Base-by-base conservation (phyloP, 768 basidiomycete species). In the Leccinum arenicola region DNA sequence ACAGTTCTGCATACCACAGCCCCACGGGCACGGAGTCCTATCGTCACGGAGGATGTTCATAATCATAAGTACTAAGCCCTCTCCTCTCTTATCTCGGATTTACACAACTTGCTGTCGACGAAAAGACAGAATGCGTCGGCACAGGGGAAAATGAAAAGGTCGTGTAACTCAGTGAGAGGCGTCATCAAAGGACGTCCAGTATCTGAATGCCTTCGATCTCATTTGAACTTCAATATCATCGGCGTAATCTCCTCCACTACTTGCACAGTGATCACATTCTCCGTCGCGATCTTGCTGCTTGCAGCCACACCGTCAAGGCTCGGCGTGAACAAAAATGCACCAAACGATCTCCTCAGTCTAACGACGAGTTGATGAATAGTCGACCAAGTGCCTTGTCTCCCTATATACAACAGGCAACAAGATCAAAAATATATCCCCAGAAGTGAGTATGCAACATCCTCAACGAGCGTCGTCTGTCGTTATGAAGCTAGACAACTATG, bases 381-480 rank as follows among this genome's bases (percentile, higher is more conserved):
- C 47, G 49, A 14, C 62, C 62, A 1, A 63, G 50, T 3, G 52
- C 48, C 15, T 36, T 35, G 33, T 52, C 11, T 61, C 62, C 4
- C 62, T 54, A 27, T 63, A 61, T 19, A 60, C 38, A 1, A 55
- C 19, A 6, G 59, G 56, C 29, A 61, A 43, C n/a, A 49, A 48
- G 6, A 47, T 9, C 9, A 53, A 57, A 19, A 57, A 63, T 5
- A 63, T 5, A 61, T 52, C 8, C 53, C 55, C 4, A 57, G 56
- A 10, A 63, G 47, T 5, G 56, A 60, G 29, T 63, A 63, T 1
- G 59, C 62, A 3, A 31, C 29, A 15, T 61, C 62, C 25, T 63
- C 62, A 0, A 23, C 6, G 9, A 11, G 33, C 4, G 60, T 61
- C 19, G 60, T 61, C 8, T 58, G 6, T 0, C 60, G 62, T 31